Evolutionary conservation across 192 early-diverging fungal species (phyloP).

Genomic region (Linnemannia schmuckeri): DNA sequence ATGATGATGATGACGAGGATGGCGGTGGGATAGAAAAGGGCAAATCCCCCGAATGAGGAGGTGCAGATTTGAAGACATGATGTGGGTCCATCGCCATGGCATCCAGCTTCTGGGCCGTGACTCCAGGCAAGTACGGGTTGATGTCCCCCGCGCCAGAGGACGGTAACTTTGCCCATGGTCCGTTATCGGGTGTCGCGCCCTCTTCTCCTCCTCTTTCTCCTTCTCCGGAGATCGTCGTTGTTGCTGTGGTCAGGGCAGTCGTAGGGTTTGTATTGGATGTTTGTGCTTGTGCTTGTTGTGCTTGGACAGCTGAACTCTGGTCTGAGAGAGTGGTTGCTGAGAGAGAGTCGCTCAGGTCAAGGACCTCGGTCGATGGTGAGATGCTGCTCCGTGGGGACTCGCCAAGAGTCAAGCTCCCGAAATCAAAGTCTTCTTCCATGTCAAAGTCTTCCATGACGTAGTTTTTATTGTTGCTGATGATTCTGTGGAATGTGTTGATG

Average conservation of each 20-base stretch:
- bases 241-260: background rate
- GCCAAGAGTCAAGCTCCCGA: conserved; percentile 30
- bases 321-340: background rate
- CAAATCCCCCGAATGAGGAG: conserved; percentile 8
- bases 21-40: conserved; percentile 18
- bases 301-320: background rate
- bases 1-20: background rate
- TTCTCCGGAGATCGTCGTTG: background rate
- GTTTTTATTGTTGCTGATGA: background rate
- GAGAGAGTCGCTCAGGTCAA: conserved; percentile 1
- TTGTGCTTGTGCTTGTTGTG: background rate
- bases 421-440: conserved; percentile 49
- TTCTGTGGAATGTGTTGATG: background rate
- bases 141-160: background rate
- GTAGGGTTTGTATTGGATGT: background rate
- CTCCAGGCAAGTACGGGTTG: conserved; percentile 35
- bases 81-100: conserved; percentile 51
- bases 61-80: conserved; percentile 45
- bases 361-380: background rate
- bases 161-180: conserved; percentile 42
- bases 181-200: conserved; percentile 14
- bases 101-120: conserved; percentile 37
- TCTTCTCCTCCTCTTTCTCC: background rate
- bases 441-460: conserved; percentile 26
- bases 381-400: background rate